Conservation (phyloP, 1,284 basidiomycete genomes). For the Apiotrichum sp. region DNA sequence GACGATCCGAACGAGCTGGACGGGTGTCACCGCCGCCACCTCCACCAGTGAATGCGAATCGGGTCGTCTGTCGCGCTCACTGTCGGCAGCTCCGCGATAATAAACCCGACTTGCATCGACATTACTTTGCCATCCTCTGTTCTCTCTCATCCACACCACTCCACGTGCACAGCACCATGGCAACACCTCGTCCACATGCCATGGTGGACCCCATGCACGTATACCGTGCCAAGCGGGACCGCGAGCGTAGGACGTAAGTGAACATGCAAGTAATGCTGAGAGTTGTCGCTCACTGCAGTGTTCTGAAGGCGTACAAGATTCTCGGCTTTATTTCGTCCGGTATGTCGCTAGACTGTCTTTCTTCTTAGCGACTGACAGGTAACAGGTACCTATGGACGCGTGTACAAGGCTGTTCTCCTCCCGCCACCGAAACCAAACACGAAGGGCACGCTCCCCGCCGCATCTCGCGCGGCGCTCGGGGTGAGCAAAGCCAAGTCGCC, state of each 20-base stretch:
- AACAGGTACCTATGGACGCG: conserved; percentile 85
- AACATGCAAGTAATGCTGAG: too few species aligned
- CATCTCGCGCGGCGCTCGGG: conserved; percentile 29
- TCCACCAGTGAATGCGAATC: too few species aligned
- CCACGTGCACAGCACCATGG: conserved; percentile 15
- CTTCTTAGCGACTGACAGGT: neutral
- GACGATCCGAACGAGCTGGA: too few species aligned
- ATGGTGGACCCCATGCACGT: conserved; percentile 58
- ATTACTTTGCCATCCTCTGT: neutral
- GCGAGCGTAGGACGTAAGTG: conserved; percentile 51
- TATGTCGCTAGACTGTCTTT: conserved; percentile 10
- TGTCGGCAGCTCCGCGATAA: too few species aligned
- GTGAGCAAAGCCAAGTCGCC: conserved; percentile 9
- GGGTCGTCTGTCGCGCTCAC: too few species aligned
- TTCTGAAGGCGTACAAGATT: conserved; percentile 78
- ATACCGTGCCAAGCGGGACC: conserved; percentile 74
- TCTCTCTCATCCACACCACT: neutral
- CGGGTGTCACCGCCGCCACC: too few species aligned
- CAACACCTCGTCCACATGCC: conserved; percentile 11
- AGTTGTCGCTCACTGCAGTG: conserved; percentile 42
- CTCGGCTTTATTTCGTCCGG: conserved; percentile 91
- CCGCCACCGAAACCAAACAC: conserved; percentile 26
- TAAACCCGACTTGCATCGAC: too few species aligned
- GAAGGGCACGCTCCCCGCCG: conserved; percentile 20
- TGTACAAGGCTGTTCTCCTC: conserved; percentile 80